These are phyloP conservation scores for Gillenia trifoliata DNA, from an alignment of 306 rosid species.

Conservation along the genomic window DNA sequence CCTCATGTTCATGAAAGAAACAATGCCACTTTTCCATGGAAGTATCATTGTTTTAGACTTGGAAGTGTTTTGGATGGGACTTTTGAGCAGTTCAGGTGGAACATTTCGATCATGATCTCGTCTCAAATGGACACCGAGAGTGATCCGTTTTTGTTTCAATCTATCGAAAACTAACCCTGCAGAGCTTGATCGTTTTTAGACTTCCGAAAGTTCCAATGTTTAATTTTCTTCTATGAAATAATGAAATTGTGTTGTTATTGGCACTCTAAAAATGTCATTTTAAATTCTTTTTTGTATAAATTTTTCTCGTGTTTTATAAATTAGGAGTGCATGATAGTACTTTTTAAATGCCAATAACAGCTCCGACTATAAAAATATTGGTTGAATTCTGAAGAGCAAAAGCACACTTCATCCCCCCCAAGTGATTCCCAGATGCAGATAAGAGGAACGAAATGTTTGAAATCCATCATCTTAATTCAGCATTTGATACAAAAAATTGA, in stretches of 20 bases:
- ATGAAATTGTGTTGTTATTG: not conserved
- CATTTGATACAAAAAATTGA: not conserved
- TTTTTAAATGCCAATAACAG: not conserved
- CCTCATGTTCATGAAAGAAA: slow-evolving; percentile 23
- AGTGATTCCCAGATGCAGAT: not conserved
- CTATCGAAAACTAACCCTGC: slow-evolving; percentile 1
- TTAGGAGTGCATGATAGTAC: not conserved
- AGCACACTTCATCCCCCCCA: not conserved
- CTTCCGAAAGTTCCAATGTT: not conserved
- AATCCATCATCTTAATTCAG: slow-evolving; percentile 4
- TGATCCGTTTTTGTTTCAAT: not conserved
- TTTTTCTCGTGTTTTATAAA: no score
- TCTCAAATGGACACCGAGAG: not conserved
- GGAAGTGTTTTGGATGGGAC: not conserved
- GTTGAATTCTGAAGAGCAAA: slow-evolving; percentile 4
- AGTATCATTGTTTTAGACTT: not conserved
- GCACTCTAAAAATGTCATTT: not conserved
- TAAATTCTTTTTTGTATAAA: not conserved
- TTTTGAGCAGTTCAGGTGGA: slow-evolving; percentile 6
- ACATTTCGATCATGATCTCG: slow-evolving; percentile 1
- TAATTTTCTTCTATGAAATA: slow-evolving; percentile 4
- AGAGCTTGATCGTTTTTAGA: not conserved
- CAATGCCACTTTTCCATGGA: slow-evolving; percentile 14
- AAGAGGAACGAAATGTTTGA: not conserved
- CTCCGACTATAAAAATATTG: not conserved